These are phyloP conservation scores for Crucibulum laeve DNA, from an alignment of 768 basidiomycete genomes.

Conservation along the genomic window DNA sequence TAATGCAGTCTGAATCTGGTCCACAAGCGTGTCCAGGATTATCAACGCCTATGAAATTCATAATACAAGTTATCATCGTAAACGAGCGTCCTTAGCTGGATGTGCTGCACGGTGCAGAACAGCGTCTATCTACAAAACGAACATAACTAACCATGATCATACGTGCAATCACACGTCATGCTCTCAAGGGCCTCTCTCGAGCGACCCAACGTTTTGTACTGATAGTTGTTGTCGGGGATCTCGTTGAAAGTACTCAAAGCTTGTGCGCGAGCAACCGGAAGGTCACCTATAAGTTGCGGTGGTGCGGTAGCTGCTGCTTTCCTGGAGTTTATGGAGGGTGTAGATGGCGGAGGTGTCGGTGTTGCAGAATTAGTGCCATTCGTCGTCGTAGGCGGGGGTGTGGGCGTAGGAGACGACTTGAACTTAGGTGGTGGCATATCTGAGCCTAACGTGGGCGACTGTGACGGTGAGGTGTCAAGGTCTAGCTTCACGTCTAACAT, in stretches of 20 bases:
- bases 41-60: constrained; percentile 47
- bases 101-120: constrained; percentile 2
- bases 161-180: constrained; percentile 93
- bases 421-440: constrained; percentile 26
- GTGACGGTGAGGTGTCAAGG: constrained; percentile 24
- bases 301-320: constrained; percentile 34
- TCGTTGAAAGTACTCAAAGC: constrained; percentile 72
- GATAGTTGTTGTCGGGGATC: constrained; percentile 79
- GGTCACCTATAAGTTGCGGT: constrained; percentile 70
- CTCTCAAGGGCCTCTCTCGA: constrained; percentile 87
- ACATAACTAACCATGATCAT: constrained; percentile 68
- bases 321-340: constrained; percentile 21
- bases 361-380: constrained; percentile 31
- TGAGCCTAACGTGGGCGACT: constrained; percentile 29
- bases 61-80: constrained; percentile 15
- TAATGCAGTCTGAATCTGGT: constrained; percentile 89
- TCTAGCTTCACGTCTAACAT: constrained; percentile 23
- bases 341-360: constrained; percentile 33
- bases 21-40: constrained; percentile 73
- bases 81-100: no score
- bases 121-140: constrained; percentile 6
- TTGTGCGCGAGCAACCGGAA: constrained; percentile 71
- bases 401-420: constrained; percentile 30
- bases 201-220: constrained; percentile 81
- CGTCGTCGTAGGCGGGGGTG: constrained; percentile 24